Evolutionary conservation across 1,139 yeast genomes (phyloP).

Genomic region (Hemisphaericaspora xylofermentans): DNA sequence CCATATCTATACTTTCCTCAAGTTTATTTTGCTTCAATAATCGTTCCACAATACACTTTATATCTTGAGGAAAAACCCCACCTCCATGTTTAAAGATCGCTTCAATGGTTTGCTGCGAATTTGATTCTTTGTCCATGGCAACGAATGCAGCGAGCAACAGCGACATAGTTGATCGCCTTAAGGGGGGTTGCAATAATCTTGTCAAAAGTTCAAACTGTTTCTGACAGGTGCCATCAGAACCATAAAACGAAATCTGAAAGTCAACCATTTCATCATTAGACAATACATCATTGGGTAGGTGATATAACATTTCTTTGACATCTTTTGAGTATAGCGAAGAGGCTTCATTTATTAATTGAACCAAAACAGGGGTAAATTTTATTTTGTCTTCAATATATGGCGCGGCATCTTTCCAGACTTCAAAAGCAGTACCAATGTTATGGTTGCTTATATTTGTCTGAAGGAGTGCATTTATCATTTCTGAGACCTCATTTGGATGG

Average conservation of each 20-base stretch:
- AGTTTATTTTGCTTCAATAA: slow-evolving; percentile 26
- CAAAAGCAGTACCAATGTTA: slow-evolving; percentile 3
- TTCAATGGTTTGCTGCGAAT: slow-evolving; percentile 31
- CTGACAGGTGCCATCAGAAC: slow-evolving; percentile 9
- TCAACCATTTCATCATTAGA: slow-evolving; percentile 11
- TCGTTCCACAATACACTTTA: slow-evolving; percentile 27
- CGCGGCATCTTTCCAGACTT: not conserved
- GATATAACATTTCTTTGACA: not conserved
- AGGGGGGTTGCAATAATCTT: slow-evolving; percentile 26
- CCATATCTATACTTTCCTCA: slow-evolving; percentile 24
- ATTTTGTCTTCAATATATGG: slow-evolving; percentile 1
- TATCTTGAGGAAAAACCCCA: slow-evolving; percentile 28
- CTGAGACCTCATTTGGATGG: not conserved
- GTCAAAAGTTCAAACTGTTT: slow-evolving; percentile 21
- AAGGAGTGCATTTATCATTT: slow-evolving; percentile 2
- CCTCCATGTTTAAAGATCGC: slow-evolving; percentile 27
- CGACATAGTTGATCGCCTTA: slow-evolving; percentile 34
- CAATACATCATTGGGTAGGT: slow-evolving; percentile 2
- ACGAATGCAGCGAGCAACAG: slow-evolving; percentile 33
- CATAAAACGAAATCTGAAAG: slow-evolving; percentile 17
- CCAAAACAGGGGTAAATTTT: not conserved
- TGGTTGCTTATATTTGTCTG: slow-evolving; percentile 7
- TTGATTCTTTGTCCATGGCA: slow-evolving; percentile 24
- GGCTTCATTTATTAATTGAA: not conserved
- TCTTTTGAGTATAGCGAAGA: not conserved